Evolutionary conservation across 805 yeast genomes (phyloP), one percentile per base, ranked within the genome.

Genomic region (Cyberlindnera euphorbiiphila): DNA sequence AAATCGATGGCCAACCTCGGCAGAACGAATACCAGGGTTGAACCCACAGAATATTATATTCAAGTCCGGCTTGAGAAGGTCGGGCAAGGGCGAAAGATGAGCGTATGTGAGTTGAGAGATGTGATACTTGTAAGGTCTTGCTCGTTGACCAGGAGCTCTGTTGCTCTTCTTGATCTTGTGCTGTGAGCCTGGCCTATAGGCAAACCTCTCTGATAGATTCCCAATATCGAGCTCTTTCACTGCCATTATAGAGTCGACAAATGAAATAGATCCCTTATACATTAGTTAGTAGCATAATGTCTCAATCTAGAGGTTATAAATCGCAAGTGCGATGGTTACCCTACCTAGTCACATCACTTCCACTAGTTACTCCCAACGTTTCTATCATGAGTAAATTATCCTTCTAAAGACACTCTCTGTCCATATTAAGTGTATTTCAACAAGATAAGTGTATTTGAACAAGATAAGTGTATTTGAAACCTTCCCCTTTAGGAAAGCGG

Each of bases 11-110:
- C 83, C 87, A 8, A 61, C 55, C 14, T 59, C 47, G 0, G 85
- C 73, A 1, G 88, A 79, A 49, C 68, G 69, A 4, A 76, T 57
- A 3, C 89, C 85, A 0, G 93, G 93, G 49, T 83, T 83, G 62
- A 69, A 81, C 1, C 93, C 93, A 4, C 82, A 66, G 47, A 83
- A 82, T 4, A 83, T 66, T 1, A 81, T 51, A 5, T 48, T 47
- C 17, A 73, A 49, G 6, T 54, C 43, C 1, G 26, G 25, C 7
- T 21, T 17, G 4, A 55, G 32, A 5, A 55, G 28, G 23, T 54
- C 56, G 4, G 59, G 58, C 9, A 56, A 22, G 13, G 54, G 57
- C 3, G 42, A 25, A n/a, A 55, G 36, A 21, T 53, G 43, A 2
- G 39, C 34, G 15, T 42, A 42, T 16, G 18, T 25, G 9, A 42